Base-by-base conservation (phyloP, 805 yeast genomes). In the Saturnispora silvae region DNA sequence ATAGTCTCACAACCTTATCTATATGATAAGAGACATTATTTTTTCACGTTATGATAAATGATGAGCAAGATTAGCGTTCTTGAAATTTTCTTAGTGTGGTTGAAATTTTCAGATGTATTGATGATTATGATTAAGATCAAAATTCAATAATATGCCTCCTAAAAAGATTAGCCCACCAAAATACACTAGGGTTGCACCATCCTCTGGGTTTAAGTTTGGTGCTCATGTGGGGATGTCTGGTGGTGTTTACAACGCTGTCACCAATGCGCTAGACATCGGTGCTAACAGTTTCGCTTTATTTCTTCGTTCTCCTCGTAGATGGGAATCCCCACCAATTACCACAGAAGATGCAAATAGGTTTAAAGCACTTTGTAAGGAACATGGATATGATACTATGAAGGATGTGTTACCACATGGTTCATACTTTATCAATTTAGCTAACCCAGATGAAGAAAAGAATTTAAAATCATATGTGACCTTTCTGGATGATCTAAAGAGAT, bases 401-500 rank as follows among this genome's bases (percentile, higher is more conserved):
- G 95, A 87, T 51, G 69, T 85, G 34, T 65, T 92, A 34, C 97
- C 98, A 0, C 98, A 92, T 57, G 97, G 96, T 1, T 85, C 94
- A 18, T 92, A 87, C 55, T 77, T 92, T 49, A 87, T 92, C 53
- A 92, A 92, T 54, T 60, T 92, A 43, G 96, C 94, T 18, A 86
- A 85, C 47, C 96, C 96, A 1, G 96, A 86, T 46, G 56, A 57
- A 2, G 92, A 74, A 43, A 89, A 85, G 54, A 82, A 77, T 40
- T 67, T 65, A 23, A 83, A 82, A 51, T 81, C 95, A 9, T 75
- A 72, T 50, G 77, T 66, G 1, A 78, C 87, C 4, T 80, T 92
- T 44, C 38, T 89, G 4, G 98, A 92, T 53, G 98, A 92, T 50
- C 63, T 92, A 50, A 65, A 70, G 43, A 64, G 98, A 46, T 89